Evolutionary conservation across 345 rosid species (phyloP), one percentile per base, ranked within the genome.

Genomic region (Eucalyptus melliodora): DNA sequence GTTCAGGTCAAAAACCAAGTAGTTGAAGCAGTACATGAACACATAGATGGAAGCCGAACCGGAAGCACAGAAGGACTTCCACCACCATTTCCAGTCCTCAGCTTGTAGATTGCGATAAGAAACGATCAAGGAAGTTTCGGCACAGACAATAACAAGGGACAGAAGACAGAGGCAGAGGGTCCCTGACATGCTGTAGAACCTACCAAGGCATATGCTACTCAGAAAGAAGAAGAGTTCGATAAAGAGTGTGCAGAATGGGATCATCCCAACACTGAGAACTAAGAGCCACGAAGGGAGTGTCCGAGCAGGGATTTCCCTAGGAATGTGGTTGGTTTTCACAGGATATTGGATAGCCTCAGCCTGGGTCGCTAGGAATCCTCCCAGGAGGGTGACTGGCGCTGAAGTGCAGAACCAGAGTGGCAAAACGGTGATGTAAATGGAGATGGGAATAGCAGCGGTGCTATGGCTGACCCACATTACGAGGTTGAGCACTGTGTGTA

Each of bases 21-120:
- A 90, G 42, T 49, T 62, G 89, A 60, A 26, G 40, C 40, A 82
- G 86, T 87, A 82, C 77, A 88, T 89, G 89, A 90, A 90, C n/a
- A 90, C 89, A 55, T 88, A 90, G 19, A 82, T 16, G 24, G 89
- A 67, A 59, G 47, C 87, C 1, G 89, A 90, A 42, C 91, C 72
- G 0, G 91, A 88, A 42, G 89, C 91, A 49, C 24, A 90, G 89
- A 90, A 90, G 37, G 91, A 77, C 87, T 90, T 90, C 91, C 91
- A 90, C 91, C 91, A 90, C 91, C 91, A 90, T 50, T 62, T 44
- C 85, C 83, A 90, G 34, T 90, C 91, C 87, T 72, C 89, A 3
- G 44, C 91, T 27, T 60, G 53, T 31, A 90, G 89, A 62, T 81
- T 60, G 50, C 50, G 62, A 50, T 81, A 56, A 23, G 89, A 24